Evolutionary conservation across 2,329 filamentous ascomycete genomes (phyloP), one percentile per base, ranked within the genome.

Genomic region (Fusarium ramigenum): DNA sequence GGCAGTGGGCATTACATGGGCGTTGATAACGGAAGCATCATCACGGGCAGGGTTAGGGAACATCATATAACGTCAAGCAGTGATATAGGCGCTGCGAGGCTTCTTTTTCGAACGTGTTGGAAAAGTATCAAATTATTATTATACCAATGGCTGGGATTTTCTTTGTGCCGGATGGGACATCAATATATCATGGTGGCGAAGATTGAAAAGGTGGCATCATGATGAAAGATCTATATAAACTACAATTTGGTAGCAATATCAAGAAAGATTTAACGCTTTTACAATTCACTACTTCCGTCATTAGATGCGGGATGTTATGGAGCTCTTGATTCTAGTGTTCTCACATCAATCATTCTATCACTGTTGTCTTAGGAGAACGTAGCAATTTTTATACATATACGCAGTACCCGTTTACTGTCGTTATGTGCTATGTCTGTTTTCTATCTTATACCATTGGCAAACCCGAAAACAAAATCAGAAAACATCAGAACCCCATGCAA

Each of bases 1-100:
- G 60, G 60, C 63, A 40, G 59, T 52, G 50, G 68, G 72, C 73
- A 77, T 77, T 72, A 59, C 63, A 63, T 70, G 59, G 76, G 76
- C 75, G 76, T 78, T 78, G 69, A 37, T 47, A 53, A 56, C 37
- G 66, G 62, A 66, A 71, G 47, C 62, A 69, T 66, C 42, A 63
- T 58, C 32, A 67, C n/a, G 32, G 65, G 52, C n/a, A 42, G 40
- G 68, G 46, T 19, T 59, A 28, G 44, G 63, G 44, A 32, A 59
- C 32, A 47, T 60, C 49, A 54, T 58, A 47, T 46, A 67, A 59
- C 43, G 57, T 63, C 54, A 32, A 64, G 52, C 37, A 34, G 59
- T 56, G 34, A 25, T 42, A 54, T 59, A 37, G 53, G 53, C 65
- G 50, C 69, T 66, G 42, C n/a, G 46, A 65, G 66, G 47, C 39